Percentiles rank a stretch among this genome's conserved stretches.
phyloP scores from a whole-genome alignment of 2,329 filamentous ascomycete genomes.

The Microdochium trichocladiopsis region DNA sequence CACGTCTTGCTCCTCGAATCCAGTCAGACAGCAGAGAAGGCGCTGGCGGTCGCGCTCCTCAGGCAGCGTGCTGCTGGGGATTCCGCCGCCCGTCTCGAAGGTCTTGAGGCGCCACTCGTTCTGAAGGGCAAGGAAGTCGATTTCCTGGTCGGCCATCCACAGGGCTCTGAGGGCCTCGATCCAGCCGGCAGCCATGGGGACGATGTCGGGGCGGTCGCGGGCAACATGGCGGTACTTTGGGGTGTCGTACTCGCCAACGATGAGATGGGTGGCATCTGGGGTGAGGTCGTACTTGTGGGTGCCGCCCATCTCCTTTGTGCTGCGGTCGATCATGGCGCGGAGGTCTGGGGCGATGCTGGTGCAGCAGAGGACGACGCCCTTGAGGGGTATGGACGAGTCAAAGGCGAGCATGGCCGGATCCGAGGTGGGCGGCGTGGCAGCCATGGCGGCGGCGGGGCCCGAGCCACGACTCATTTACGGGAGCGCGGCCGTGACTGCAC shows the following conservation, averaged over 20 bases:
- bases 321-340: constrained; percentile 50
- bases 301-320: constrained; percentile 77
- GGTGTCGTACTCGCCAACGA: constrained; percentile 84
- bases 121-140: constrained; percentile 67
- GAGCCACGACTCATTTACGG: background rate
- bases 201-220: constrained; percentile 78
- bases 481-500: background rate
- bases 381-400: constrained; percentile 58
- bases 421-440: constrained; percentile 1
- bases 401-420: constrained; percentile 14
- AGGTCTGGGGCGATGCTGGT: constrained; percentile 72
- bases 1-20: constrained; percentile 51
- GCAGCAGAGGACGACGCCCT: constrained; percentile 75
- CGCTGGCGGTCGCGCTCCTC: constrained; percentile 25
- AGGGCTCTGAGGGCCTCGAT: constrained; percentile 69
- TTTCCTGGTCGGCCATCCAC: constrained; percentile 74
- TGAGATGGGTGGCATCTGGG: constrained; percentile 89
- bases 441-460: background rate
- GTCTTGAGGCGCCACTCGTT: constrained; percentile 55
- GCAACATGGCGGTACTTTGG: constrained; percentile 95
- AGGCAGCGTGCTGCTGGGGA: constrained; percentile 19
- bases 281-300: constrained; percentile 85
- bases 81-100: constrained; percentile 47
- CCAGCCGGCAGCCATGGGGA: constrained; percentile 76
- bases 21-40: constrained; percentile 48